These are phyloP conservation scores for Haplosporangium sp. DNA, from an alignment of 371 early-diverging fungal species.

Conservation along the genomic window DNA sequence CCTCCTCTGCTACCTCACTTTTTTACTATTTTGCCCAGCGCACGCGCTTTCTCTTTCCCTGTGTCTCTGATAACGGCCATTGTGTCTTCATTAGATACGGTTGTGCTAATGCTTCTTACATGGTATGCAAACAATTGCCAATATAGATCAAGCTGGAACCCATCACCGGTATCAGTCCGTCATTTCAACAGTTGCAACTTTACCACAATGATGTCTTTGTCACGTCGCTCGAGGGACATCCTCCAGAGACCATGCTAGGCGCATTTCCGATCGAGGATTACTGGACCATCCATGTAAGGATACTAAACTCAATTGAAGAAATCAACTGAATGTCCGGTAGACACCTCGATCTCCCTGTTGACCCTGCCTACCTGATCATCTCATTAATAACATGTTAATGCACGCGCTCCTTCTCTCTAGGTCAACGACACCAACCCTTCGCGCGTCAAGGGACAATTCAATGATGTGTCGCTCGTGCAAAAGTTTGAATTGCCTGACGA, in stretches of 20 bases:
- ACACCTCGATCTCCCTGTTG: too few relatives aligned
- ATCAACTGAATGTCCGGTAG: too few relatives aligned
- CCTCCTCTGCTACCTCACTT: neutral
- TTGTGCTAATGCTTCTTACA: too few relatives aligned
- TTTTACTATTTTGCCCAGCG: neutral
- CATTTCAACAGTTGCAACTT: constrained; percentile 74
- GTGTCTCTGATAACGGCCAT: too few relatives aligned
- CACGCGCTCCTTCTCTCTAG: constrained; percentile 40
- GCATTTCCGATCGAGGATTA: constrained; percentile 88
- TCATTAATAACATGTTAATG: neutral
- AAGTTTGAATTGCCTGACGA: constrained; percentile 92
- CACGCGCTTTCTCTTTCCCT: too few relatives aligned
- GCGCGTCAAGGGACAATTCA: constrained; percentile 76
- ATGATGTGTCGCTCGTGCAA: constrained; percentile 88
- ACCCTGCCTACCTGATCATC: too few relatives aligned
- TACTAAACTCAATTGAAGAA: too few relatives aligned
- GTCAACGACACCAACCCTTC: constrained; percentile 79
- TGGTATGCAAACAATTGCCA: too few relatives aligned
- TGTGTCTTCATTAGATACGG: too few relatives aligned
- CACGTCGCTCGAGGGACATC: constrained; percentile 72
- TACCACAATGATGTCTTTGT: constrained; percentile 69
- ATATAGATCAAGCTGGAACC: constrained; percentile 85
- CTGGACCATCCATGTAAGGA: constrained; percentile 72
- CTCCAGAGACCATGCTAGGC: constrained; percentile 79
- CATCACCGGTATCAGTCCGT: constrained; percentile 88